Conservation (phyloP, 2,329 filamentous ascomycete species). For the Ceratocystis huliohia region DNA sequence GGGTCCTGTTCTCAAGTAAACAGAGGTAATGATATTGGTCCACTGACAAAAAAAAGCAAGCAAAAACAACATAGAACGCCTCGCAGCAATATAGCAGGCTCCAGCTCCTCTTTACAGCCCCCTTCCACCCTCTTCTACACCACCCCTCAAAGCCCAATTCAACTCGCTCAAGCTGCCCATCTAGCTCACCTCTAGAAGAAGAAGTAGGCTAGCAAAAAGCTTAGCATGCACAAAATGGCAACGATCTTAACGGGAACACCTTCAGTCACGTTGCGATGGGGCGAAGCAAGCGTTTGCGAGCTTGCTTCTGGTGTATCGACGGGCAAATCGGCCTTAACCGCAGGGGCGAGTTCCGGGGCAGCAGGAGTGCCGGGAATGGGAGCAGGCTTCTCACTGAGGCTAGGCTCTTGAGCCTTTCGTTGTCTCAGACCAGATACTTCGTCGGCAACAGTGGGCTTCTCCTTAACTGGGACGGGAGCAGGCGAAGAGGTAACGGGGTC, state of each 20-base stretch:
- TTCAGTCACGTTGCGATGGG: conserved; percentile 30
- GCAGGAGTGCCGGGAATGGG: background rate
- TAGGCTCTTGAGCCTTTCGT: conserved; percentile 13
- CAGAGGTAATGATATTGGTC: conserved; percentile 6
- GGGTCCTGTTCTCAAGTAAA: background rate
- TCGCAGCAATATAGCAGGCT: conserved; percentile 5
- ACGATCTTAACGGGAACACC: conserved; percentile 81
- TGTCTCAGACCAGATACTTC: conserved; percentile 16
- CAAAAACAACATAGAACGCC: conserved; percentile 1
- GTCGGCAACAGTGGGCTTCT: conserved; percentile 3
- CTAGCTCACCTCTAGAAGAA: conserved; percentile 56
- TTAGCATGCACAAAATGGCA: conserved; percentile 70
- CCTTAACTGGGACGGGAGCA: conserved; percentile 1
- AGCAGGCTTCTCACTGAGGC: conserved; percentile 11
- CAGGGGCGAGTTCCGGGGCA: background rate
- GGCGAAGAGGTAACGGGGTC: conserved; percentile 31
- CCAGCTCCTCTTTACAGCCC: background rate
- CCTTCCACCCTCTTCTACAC: background rate
- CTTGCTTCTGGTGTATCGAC: background rate
- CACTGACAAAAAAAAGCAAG: conserved; percentile 3
- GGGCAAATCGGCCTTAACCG: background rate
- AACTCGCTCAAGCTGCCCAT: background rate
- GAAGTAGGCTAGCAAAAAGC: conserved; percentile 89
- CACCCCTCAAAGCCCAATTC: background rate
- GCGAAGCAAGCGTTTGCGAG: conserved; percentile 10